Percentiles rank a stretch among this genome's conserved stretches.
These are phyloP conservation scores for Brachypodium distachyon DNA, from an alignment of 202 grass and related monocot genomes.

Conservation along the genomic window DNA sequence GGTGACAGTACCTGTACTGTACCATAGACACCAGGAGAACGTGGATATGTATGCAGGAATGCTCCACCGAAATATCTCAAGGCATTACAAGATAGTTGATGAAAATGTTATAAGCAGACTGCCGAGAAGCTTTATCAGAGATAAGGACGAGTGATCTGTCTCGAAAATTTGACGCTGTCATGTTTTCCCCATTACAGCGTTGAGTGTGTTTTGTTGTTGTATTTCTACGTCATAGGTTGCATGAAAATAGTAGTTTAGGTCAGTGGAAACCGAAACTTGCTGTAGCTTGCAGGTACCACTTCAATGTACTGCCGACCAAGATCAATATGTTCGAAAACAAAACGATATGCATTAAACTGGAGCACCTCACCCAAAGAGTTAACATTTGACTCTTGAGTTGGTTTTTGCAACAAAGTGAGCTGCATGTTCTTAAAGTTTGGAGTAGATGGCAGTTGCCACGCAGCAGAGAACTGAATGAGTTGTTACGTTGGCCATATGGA, in stretches of 20 bases:
- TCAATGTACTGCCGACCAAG: slow-evolving; percentile 2
- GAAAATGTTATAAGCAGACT: slow-evolving; percentile 86
- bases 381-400: not conserved
- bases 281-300: not conserved
- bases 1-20: slow-evolving; percentile 79
- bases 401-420: not conserved
- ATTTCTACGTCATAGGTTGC: not conserved
- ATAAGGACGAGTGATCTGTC: slow-evolving; percentile 53
- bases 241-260: slow-evolving; percentile 10
- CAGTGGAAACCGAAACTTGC: not conserved
- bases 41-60: slow-evolving; percentile 69
- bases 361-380: not conserved
- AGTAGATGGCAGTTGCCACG: not conserved
- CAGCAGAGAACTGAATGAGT: not conserved
- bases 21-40: slow-evolving; percentile 59
- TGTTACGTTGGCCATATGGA: not conserved
- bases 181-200: not conserved
- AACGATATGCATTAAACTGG: not conserved
- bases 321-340: not conserved
- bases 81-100: slow-evolving; percentile 95
- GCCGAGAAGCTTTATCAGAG: slow-evolving; percentile 48
- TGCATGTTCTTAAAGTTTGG: not conserved
- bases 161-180: not conserved
- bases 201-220: not conserved
- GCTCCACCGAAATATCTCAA: slow-evolving; percentile 71